Conservation (phyloP, 1,284 basidiomycete genomes). For the Trichosporon sp. region DNA sequence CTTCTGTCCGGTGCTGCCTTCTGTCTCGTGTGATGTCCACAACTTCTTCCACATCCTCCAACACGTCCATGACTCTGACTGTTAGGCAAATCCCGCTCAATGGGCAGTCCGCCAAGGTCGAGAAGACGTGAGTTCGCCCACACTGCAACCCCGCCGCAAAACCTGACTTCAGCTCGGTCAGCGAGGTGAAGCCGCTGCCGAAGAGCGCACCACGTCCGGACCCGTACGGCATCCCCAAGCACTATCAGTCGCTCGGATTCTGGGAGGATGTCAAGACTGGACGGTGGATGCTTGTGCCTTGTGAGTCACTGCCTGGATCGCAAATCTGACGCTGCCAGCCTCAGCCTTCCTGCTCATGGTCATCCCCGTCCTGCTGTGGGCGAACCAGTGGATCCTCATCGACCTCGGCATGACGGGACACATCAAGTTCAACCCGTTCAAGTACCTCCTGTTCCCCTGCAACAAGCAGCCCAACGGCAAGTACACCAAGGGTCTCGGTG, state of each 20-base stretch:
- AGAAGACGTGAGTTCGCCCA: conserved; percentile 21
- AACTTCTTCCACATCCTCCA: not conserved
- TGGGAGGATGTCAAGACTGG: conserved; percentile 61
- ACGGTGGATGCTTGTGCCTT: conserved; percentile 74
- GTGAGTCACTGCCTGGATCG: conserved; percentile 57
- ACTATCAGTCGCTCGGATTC: conserved; percentile 56
- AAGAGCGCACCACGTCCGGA: conserved; percentile 34
- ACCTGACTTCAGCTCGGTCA: not conserved
- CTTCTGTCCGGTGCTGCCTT: not conserved
- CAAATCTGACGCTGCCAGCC: conserved; percentile 56
- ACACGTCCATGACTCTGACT: conserved; percentile 22
- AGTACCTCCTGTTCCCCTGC: conserved; percentile 74
- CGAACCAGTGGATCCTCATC: conserved; percentile 67
- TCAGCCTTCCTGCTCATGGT: conserved; percentile 73
- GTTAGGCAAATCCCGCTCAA: conserved; percentile 50
- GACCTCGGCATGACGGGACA: conserved; percentile 53
- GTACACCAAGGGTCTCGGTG: conserved; percentile 77
- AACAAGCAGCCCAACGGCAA: conserved; percentile 64
- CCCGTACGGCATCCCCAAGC: conserved; percentile 36
- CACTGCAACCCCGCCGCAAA: not conserved
- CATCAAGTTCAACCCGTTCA: conserved; percentile 71
- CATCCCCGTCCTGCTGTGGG: conserved; percentile 70
- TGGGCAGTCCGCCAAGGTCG: conserved; percentile 30
- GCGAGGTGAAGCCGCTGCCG: conserved; percentile 44
- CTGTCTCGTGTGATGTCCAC: not conserved